A percentile compares a stretch with the other conserved stretches of the same genome.
phyloP scores from a whole-genome alignment of 83 land plant species.

The Picea engelmannii region DNA sequence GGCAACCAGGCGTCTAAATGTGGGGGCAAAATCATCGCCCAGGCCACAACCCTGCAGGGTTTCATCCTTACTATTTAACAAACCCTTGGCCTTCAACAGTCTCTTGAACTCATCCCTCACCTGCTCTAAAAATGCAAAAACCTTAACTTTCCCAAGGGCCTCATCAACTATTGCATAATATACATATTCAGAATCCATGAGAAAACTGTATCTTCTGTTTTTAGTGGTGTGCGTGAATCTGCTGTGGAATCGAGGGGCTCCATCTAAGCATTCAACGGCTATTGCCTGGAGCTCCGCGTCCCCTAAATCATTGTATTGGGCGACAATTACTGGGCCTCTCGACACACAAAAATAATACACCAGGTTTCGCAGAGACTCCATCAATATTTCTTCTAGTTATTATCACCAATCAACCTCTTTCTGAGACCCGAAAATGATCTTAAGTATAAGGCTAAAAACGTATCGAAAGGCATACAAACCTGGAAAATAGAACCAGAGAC shows the following conservation, averaged over 20 bases:
- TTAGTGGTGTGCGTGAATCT: neutral
- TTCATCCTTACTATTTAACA: neutral
- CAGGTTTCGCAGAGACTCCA: neutral
- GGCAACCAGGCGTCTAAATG: neutral
- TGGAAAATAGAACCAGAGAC: too few species aligned
- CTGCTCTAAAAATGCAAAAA: conserved; percentile 13
- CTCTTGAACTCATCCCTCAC: conserved; percentile 20
- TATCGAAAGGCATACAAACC: too few species aligned
- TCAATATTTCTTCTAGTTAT: neutral
- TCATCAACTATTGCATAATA: conserved; percentile 19
- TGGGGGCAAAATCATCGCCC: neutral
- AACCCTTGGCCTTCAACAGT: conserved; percentile 12
- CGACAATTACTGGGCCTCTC: neutral
- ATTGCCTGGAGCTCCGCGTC: neutral
- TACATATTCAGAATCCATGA: conserved; percentile 16
- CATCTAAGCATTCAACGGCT: neutral
- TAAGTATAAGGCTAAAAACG: too few species aligned
- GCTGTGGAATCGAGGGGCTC: neutral
- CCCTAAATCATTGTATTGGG: neutral
- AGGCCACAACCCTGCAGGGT: neutral
- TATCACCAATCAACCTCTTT: too few species aligned
- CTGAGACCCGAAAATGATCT: neutral
- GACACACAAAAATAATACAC: neutral
- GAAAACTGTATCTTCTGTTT: conserved; percentile 10
- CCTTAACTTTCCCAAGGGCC: conserved; percentile 12